Conservation (phyloP, 2,329 filamentous ascomycete species). For the Clarireedia monteithiana region DNA sequence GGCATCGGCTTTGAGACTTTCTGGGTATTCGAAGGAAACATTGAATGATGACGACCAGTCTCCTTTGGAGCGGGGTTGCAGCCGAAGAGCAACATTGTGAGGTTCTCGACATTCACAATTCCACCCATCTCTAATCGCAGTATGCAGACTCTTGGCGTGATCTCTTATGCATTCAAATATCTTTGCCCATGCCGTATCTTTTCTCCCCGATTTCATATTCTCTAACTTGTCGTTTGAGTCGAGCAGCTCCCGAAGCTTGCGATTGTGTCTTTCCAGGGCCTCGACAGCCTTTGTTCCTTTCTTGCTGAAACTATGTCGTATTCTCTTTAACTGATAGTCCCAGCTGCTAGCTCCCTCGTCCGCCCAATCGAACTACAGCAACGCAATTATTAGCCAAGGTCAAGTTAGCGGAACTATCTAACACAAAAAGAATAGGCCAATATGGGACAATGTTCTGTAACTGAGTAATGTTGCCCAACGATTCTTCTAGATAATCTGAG, state of each 20-base stretch:
- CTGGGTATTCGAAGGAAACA: neutral
- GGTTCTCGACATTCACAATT: constrained; percentile 17
- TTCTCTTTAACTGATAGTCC: constrained; percentile 22
- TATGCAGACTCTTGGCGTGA: constrained; percentile 20
- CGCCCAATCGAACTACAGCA: constrained; percentile 20
- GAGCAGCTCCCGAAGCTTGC: constrained; percentile 16
- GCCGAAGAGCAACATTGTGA: constrained; percentile 16
- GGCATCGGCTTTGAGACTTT: neutral
- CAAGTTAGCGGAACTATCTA: neutral
- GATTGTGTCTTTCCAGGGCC: constrained; percentile 16
- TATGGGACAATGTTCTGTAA: too few species aligned
- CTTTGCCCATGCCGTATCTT: constrained; percentile 18
- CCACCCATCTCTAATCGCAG: constrained; percentile 18
- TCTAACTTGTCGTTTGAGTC: constrained; percentile 15
- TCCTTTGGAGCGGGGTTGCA: constrained; percentile 15
- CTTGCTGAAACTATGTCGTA: constrained; percentile 21
- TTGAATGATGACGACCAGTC: constrained; percentile 7
- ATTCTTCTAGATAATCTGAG: too few species aligned
- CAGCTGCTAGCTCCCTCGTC: constrained; percentile 15
- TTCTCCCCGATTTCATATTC: constrained; percentile 12
- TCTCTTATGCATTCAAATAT: constrained; percentile 19
- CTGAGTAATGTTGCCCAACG: too few species aligned
- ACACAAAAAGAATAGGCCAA: too few species aligned
- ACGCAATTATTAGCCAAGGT: neutral
- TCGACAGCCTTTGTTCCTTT: constrained; percentile 13